These are phyloP conservation scores for Aspergillus sp. DNA, from an alignment of 2,329 filamentous ascomycete species.

Conservation along the genomic window DNA sequence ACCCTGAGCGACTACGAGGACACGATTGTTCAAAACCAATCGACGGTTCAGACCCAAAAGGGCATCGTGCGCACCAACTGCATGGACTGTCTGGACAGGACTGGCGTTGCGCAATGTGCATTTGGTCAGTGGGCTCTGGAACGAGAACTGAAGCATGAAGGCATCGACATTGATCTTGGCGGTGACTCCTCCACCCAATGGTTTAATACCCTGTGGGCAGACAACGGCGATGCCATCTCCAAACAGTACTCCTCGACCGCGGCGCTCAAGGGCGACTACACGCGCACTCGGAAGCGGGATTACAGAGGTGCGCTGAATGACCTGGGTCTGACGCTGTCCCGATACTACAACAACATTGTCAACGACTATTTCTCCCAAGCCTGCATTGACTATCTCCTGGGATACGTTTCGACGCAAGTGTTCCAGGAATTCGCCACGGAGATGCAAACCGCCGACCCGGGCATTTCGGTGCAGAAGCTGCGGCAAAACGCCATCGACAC, in stretches of 20 bases:
- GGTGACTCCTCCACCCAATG: conserved; percentile 77
- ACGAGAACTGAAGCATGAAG: conserved; percentile 71
- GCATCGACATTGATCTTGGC: conserved; percentile 72
- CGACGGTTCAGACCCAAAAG: conserved; percentile 54
- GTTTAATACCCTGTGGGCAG: conserved; percentile 97
- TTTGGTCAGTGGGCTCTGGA: conserved; percentile 83
- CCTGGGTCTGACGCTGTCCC: conserved; percentile 79
- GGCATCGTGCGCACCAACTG: conserved; percentile 93
- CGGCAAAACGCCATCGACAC: conserved; percentile 87
- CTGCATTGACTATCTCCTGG: conserved; percentile 89
- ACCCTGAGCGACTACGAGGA: conserved; percentile 72
- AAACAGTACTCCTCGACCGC: conserved; percentile 95
- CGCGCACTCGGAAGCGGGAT: conserved; percentile 83
- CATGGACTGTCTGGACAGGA: conserved; percentile 97
- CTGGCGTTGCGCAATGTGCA: conserved; percentile 92
- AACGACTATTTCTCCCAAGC: conserved; percentile 97
- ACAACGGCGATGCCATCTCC: conserved; percentile 94
- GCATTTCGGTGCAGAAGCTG: conserved; percentile 79
- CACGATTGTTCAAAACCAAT: conserved; percentile 57
- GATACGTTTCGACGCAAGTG: conserved; percentile 78
- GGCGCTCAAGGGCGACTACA: conserved; percentile 95
- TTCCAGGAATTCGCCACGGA: conserved; percentile 94
- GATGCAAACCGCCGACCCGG: conserved; percentile 90
- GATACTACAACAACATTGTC: conserved; percentile 80
- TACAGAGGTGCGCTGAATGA: conserved; percentile 90